Evolutionary conservation across 106 monocot genomes (phyloP), one percentile per base, ranked within the genome.

Genomic region (Xerophyta viscosa): DNA sequence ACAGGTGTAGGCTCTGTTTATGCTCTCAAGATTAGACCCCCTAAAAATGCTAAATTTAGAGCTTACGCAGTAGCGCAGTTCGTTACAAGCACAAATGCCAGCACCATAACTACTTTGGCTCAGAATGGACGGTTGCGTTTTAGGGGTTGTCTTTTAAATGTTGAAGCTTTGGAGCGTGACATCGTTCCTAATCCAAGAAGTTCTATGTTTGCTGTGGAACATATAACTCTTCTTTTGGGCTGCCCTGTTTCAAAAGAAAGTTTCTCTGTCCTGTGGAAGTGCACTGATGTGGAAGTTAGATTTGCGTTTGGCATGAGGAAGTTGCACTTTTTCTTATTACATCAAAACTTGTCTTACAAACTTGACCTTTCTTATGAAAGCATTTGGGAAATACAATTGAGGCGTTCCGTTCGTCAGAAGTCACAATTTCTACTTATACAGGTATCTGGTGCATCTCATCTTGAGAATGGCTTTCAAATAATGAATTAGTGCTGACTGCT

Each of bases 301-400:
- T 92, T 92, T 64, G 80, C 79, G 19, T 63, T 77, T 53, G 62
- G 80, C 37, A 15, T 83, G 70, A 74, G 77, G 64, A 87, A 87
- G 51, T 70, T 92, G 65, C 5, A 10, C 26, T 83, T 87, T 52
- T 52, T 61, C 48, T 50, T 82, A 15, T 66, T 75, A 29, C 46
- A 26, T 12, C 31, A 29, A 28, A 23, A 14, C 33, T 43, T 24
- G 8, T 33, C 58, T 20, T 87, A 80, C 56, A 87, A 92, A 55
- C 77, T 92, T 53, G 80, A 92, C 41, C 71, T 79, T 71, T 66
- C 79, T 52, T 75, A 80, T 55, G 83, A 87, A 29, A 80, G 87
- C 75, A 83, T 92, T 37, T 83, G 92, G 92, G 92, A 92, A 52
- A 92, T 92, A 46, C 73, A 80, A 57, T 62, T 72, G 39, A 67